These are phyloP conservation scores for Phyllosticta capitalensis DNA, from an alignment of 2,329 filamentous ascomycete species.

Conservation along the genomic window DNA sequence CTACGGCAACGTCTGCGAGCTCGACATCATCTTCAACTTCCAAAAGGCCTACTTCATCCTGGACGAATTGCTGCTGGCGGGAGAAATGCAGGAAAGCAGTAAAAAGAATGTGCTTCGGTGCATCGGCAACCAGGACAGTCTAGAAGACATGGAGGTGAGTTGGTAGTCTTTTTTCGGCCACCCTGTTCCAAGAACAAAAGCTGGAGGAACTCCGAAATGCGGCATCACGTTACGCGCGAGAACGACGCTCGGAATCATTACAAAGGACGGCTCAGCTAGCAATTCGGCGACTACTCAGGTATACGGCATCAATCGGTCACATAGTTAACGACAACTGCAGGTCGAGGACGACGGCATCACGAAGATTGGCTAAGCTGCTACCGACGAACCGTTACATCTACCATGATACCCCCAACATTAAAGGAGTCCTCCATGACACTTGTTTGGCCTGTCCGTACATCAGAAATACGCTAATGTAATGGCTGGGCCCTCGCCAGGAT, in stretches of 20 bases:
- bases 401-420: background rate
- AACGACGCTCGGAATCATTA: background rate
- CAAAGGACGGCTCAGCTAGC: background rate
- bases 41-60: slow-evolving; percentile 99
- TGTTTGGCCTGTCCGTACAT: background rate
- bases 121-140: slow-evolving; percentile 92
- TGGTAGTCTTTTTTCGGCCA: background rate
- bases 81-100: slow-evolving; percentile 96
- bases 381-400: background rate
- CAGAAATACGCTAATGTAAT: background rate
- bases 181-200: slow-evolving; percentile 1
- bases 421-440: background rate
- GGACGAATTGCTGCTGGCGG: slow-evolving; percentile 87
- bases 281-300: background rate
- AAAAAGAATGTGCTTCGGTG: slow-evolving; percentile 98
- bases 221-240: background rate
- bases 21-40: slow-evolving; percentile 99
- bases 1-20: slow-evolving; percentile 98
- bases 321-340: slow-evolving; percentile 16
- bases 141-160: slow-evolving; percentile 99
- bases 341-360: slow-evolving; percentile 33
- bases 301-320: background rate
- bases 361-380: slow-evolving; percentile 7
- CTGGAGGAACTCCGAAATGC: background rate
- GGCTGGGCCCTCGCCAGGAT: slow-evolving; percentile 1